Evolutionary conservation across 495 filamentous ascomycete genomes (phyloP).

Genomic region (Wilcoxina mikolae): DNA sequence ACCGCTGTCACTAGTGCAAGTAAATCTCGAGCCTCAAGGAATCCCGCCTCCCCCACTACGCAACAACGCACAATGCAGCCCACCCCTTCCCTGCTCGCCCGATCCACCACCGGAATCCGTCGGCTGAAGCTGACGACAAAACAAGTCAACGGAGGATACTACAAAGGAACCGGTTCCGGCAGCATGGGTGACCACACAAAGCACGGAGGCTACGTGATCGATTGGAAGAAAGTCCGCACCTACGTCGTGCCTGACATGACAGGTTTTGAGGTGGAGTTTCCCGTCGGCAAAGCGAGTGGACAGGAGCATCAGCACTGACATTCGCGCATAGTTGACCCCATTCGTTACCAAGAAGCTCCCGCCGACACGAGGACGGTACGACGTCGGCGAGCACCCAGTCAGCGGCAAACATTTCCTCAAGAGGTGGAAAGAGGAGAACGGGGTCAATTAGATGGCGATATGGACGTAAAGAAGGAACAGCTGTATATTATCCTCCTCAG

Average conservation of each 20-base stretch:
- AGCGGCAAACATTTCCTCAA: slow-evolving; percentile 46
- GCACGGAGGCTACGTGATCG: slow-evolving; percentile 66
- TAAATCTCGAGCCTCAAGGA: too few relatives aligned
- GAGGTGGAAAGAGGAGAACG: slow-evolving; percentile 57
- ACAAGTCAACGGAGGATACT: slow-evolving; percentile 79
- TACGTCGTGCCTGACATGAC: slow-evolving; percentile 59
- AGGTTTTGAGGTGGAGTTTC: slow-evolving; percentile 50
- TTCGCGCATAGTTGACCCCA: slow-evolving; percentile 53
- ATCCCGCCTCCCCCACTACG: neutral
- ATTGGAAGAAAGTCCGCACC: slow-evolving; percentile 75
- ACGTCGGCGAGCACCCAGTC: slow-evolving; percentile 36
- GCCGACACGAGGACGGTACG: slow-evolving; percentile 36
- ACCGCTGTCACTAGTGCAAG: too few relatives aligned
- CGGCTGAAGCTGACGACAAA: slow-evolving; percentile 74
- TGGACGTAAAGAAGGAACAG: neutral
- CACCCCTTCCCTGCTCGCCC: slow-evolving; percentile 50
- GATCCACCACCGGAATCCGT: slow-evolving; percentile 37
- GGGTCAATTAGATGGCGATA: slow-evolving; percentile 35
- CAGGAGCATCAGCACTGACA: slow-evolving; percentile 7
- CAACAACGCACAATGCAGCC: slow-evolving; percentile 41
- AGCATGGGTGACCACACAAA: slow-evolving; percentile 76
- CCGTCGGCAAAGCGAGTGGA: neutral
- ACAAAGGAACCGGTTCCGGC: slow-evolving; percentile 86
- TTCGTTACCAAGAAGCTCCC: slow-evolving; percentile 60
- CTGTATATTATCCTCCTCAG: slow-evolving; percentile 2